These are phyloP conservation scores for Musa troglodytarum DNA, from an alignment of 176 grass and related monocot species.

Conservation along the genomic window DNA sequence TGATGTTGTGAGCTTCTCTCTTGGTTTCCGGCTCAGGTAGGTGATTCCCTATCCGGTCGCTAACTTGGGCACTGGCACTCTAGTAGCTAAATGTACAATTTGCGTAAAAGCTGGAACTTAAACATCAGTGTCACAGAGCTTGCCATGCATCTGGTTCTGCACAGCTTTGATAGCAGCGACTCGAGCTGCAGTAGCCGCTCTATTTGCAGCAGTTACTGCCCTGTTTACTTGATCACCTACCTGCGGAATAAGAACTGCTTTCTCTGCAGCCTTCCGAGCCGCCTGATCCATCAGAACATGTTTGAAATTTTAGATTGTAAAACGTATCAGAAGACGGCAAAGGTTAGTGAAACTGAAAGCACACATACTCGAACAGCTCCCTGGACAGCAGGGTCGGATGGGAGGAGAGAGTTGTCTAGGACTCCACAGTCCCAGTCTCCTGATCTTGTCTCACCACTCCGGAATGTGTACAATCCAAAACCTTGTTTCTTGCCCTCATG, in stretches of 20 bases:
- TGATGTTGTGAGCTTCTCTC: too few relatives aligned
- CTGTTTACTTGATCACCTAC: conserved; percentile 55
- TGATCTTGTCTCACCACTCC: conserved; percentile 35
- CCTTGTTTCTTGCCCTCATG: conserved; percentile 81
- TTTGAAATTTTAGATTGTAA: conserved; percentile 17
- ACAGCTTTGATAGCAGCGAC: conserved; percentile 67
- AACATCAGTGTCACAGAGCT: conserved; percentile 32
- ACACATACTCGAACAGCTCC: conserved; percentile 37
- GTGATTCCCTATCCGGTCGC: too few relatives aligned
- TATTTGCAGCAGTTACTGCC: conserved; percentile 44
- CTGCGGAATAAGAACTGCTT: conserved; percentile 28
- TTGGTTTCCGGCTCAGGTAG: too few relatives aligned
- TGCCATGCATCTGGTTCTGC: conserved; percentile 65
- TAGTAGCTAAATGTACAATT: too few relatives aligned
- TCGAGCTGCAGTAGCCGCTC: conserved; percentile 52
- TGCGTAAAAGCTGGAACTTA: too few relatives aligned
- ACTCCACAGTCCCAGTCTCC: conserved; percentile 52
- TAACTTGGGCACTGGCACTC: too few relatives aligned
- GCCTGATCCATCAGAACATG: conserved; percentile 28
- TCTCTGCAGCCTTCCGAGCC: conserved; percentile 41
- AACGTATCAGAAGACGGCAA: neutral
- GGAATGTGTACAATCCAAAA: conserved; percentile 50
- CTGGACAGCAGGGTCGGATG: conserved; percentile 31
- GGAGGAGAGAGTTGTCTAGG: conserved; percentile 32
- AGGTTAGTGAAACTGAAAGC: neutral